Evolutionary conservation across 2,329 filamentous ascomycete species (phyloP), one percentile per base, ranked within the genome.

Genomic region (Verticillium klebahnii): DNA sequence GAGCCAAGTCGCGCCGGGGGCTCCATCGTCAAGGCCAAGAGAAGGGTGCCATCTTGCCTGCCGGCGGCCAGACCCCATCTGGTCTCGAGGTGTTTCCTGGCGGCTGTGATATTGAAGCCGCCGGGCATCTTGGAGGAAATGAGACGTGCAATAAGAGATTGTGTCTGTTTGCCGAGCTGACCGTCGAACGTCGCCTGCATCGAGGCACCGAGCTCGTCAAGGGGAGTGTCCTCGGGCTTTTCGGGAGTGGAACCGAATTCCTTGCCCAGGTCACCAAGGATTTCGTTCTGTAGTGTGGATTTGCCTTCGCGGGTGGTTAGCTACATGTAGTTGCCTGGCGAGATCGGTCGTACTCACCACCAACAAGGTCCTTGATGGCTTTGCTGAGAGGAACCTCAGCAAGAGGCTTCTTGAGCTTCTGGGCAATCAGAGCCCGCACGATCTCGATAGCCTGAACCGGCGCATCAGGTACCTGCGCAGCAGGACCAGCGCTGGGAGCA

Each of bases 111-210:
- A 76, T 98, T 99, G 86, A 99, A 99, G 65, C 95, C 95, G 80
- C 94, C 95, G 57, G 95, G 95, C 95, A 99, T 99, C 81, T 99
- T 99, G 34, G 95, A 97, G 2, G 95, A 98, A 54, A 99, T 95
- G 74, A 99, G 82, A 69, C 95, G 90, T 58, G 95, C 95, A 75
- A 99, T 90, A 62, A 99, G 85, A 2, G 93, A 96, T 60, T 91
- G 90, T 0, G 95, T 96, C 70, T 97, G 93, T 80, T 99, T 99
- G 76, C 95, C 95, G 64, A 99, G 87, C 79, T 97, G 94, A 69
- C 95, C 95, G 78, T 97, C 95, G 80, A 99, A 99, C n/a, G 94
- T 98, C 56, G 92, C 89, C 79, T 99, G 95, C 90, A 99, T 97
- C 9, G 95, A 84, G 60, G 91, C 92, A 81, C 93, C 91, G 63